Evolutionary conservation across 1,284 basidiomycete genomes (phyloP), one percentile per base, ranked within the genome.

Genomic region (Malassezia brasiliensis): DNA sequence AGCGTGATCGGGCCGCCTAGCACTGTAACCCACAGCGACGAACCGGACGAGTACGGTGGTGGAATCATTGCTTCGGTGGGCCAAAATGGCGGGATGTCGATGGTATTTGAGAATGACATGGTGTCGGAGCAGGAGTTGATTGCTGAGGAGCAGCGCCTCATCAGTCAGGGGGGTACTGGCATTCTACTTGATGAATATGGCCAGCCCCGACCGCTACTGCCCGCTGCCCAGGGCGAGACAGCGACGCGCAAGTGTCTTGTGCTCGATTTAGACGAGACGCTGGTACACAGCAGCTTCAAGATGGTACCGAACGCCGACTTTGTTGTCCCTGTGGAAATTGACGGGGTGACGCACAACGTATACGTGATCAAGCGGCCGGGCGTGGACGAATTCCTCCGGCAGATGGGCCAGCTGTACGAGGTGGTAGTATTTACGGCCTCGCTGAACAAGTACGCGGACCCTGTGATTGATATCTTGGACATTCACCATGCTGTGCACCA

Each of bases 291-390:
- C 14, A 65, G 61, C 37, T 78, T 78, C 72, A 78, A 78, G 60
- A 87, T 90, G 64, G 88, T 96, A 69, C 88, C 86, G 62, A 85
- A 90, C 66, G 90, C 93, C 35, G 94, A 98, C 78, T 99, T 91
- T 76, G 88, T 98, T 60, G 93, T 98, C 0, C 94, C 94, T 1
- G 93, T 98, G 45, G 94, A 98, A 77, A 99, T 99, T 63, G 94
- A 99, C 74, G 90, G 88, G 61, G 85, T 93, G 67, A 88, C 87
- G 80, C 93, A 99, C 76, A 96, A 96, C 69, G 90, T 98, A 59
- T 96, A 98, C 77, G 94, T 98, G 39, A 90, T 99, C 77, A 99
- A 99, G 78, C 85, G 93, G 45, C 93, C 93, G 2, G 93, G 93
- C 8, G 94, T 99, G 25, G 93, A 99, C 77, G 85, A 85, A 72